phyloP scores from a whole-genome alignment of 345 rosid species.

The Eucalyptus tenuipes region DNA sequence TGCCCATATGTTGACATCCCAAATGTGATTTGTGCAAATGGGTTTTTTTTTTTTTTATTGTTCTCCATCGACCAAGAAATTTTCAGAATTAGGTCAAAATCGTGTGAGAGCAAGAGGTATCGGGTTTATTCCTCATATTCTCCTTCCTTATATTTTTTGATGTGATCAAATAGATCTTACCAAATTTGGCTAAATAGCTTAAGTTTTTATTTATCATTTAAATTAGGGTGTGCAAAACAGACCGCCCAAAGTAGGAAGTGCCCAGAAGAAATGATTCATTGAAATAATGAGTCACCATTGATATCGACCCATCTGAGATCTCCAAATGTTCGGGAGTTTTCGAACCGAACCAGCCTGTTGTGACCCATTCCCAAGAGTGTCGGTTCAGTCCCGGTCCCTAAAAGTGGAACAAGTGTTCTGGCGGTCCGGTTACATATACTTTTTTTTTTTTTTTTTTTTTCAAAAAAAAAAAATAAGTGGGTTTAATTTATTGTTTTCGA shows the following conservation, averaged over 20 bases:
- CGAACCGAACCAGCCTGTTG: accelerated
- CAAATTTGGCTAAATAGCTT: neutral
- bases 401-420: too few species aligned
- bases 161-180: neutral
- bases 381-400: accelerated
- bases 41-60: neutral
- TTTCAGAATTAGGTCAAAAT: neutral
- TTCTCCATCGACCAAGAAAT: neutral
- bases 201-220: neutral
- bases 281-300: too few species aligned
- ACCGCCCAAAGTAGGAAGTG: too few species aligned
- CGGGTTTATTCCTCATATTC: neutral
- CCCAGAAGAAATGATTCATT: too few species aligned
- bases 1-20: neutral
- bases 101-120: neutral
- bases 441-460: too few species aligned
- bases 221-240: too few species aligned
- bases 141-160: neutral
- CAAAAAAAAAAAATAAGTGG: too few species aligned
- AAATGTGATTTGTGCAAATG: neutral
- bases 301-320: too few species aligned
- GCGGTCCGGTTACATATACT: accelerated
- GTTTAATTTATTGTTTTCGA: too few species aligned
- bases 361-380: accelerated
- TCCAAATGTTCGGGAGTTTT: too few species aligned